Evolutionary conservation across 805 yeast genomes (phyloP).

Genomic region (Candida sphagnicola): DNA sequence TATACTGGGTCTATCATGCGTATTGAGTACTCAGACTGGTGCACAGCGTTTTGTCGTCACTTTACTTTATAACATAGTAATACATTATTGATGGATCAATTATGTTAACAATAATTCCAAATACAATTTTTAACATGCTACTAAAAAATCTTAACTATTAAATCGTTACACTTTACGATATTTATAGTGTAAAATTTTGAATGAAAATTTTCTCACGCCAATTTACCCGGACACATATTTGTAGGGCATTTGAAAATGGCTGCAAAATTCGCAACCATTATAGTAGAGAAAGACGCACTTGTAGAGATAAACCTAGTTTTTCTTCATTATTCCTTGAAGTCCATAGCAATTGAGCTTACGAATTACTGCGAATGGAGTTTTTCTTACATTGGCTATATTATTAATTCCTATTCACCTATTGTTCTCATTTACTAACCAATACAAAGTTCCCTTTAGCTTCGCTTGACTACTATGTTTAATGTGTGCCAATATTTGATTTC

Average conservation of each 20-base stretch:
- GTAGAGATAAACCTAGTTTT: too few species aligned
- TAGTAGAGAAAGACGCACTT: too few species aligned
- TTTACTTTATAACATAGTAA: conserved; percentile 8
- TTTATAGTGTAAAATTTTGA: conserved; percentile 1
- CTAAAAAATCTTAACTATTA: background rate
- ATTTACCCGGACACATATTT: conserved; percentile 2
- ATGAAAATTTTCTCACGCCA: background rate
- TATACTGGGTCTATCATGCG: conserved; percentile 43
- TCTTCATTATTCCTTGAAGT: too few species aligned
- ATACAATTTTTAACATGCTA: background rate
- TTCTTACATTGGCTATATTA: too few species aligned
- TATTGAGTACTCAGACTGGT: conserved; percentile 47
- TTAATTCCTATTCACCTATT: too few species aligned
- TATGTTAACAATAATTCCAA: conserved; percentile 4
- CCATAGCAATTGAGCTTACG: too few species aligned
- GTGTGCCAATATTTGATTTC: too few species aligned
- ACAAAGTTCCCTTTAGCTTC: too few species aligned
- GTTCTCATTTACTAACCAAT: too few species aligned
- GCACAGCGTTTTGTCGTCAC: conserved; percentile 51
- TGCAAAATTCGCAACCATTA: too few species aligned
- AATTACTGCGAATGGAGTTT: too few species aligned
- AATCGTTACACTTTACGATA: background rate
- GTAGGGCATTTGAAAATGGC: conserved; percentile 4
- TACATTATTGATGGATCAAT: conserved; percentile 3
- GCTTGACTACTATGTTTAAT: too few species aligned